Conservation (phyloP, 1,284 basidiomycete species). For the Apiotrichum laibachii region DNA sequence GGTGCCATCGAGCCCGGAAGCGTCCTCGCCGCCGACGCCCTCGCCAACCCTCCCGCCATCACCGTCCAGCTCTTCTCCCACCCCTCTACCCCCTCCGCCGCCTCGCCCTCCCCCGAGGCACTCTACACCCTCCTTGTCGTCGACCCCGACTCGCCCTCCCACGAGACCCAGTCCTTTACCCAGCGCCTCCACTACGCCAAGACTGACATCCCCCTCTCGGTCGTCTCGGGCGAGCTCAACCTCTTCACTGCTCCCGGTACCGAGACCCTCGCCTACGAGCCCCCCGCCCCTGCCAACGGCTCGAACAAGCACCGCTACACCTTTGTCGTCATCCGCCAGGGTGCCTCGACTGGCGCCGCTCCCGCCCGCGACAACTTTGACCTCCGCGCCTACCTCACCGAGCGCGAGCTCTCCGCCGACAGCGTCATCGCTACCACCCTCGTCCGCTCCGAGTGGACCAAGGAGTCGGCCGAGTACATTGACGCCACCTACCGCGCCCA, state of each 20-base stretch:
- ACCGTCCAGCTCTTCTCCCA: conserved; percentile 34
- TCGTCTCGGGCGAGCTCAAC: conserved; percentile 55
- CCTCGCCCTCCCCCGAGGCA: conserved; percentile 54
- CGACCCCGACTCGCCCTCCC: conserved; percentile 82
- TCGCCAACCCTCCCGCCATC: conserved; percentile 23
- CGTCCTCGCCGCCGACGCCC: conserved; percentile 62
- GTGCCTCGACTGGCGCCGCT: conserved; percentile 7
- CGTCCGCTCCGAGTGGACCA: conserved; percentile 37
- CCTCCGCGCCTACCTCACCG: conserved; percentile 30
- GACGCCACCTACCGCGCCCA: conserved; percentile 26
- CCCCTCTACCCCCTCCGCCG: conserved; percentile 57
- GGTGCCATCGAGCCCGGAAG: conserved; percentile 67
- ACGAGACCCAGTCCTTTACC: conserved; percentile 62
- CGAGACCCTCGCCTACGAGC: conserved; percentile 41
- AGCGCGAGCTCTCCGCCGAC: conserved; percentile 13
- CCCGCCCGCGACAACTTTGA: conserved; percentile 31
- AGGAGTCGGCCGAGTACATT: conserved; percentile 32
- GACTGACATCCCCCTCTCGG: conserved; percentile 77
- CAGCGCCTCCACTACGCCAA: conserved; percentile 84
- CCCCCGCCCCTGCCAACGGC: conserved; percentile 39
- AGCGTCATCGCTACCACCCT: conserved; percentile 38
- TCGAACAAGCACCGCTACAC: conserved; percentile 40
- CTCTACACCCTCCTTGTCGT: conserved; percentile 85
- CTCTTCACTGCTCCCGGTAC: conserved; percentile 34
- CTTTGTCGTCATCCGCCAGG: conserved; percentile 37